A percentile compares a stretch with the other conserved stretches of the same genome.
Evolutionary conservation across 371 early-diverging fungal species (phyloP).

Genomic region (Amoeboradix gromovi): DNA sequence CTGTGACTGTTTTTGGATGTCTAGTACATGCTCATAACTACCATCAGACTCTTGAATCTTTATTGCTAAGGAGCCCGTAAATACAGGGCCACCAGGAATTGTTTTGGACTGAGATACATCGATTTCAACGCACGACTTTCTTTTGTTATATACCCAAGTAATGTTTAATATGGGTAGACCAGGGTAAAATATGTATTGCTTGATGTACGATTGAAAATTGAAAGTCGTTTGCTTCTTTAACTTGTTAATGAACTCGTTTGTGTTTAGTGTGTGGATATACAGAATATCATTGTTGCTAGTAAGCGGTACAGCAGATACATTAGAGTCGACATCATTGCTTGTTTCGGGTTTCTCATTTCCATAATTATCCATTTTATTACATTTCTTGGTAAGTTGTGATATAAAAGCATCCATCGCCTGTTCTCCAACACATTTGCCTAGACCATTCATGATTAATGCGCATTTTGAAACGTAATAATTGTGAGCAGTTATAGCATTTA

Average conservation of each 20-base stretch:
- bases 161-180: background rate
- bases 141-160: background rate
- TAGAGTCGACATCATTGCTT: background rate
- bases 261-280: background rate
- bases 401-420: background rate
- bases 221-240: background rate
- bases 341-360: background rate
- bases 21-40: constrained; percentile 67
- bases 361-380: background rate
- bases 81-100: constrained; percentile 9
- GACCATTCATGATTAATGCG: background rate
- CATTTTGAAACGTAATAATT: background rate
- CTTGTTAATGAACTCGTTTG: background rate
- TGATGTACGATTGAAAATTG: background rate
- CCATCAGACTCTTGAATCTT: constrained; percentile 77
- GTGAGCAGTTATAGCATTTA: background rate
- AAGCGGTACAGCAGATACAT: background rate
- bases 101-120: background rate
- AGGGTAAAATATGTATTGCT: background rate
- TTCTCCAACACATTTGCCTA: background rate
- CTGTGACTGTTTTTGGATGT: constrained; percentile 37
- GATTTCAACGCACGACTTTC: background rate
- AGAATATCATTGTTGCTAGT: background rate
- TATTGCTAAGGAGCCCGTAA: constrained; percentile 52
- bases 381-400: background rate